phyloP scores from a whole-genome alignment of 2,329 filamentous ascomycete species.

The Scedosporium minutisporum region DNA sequence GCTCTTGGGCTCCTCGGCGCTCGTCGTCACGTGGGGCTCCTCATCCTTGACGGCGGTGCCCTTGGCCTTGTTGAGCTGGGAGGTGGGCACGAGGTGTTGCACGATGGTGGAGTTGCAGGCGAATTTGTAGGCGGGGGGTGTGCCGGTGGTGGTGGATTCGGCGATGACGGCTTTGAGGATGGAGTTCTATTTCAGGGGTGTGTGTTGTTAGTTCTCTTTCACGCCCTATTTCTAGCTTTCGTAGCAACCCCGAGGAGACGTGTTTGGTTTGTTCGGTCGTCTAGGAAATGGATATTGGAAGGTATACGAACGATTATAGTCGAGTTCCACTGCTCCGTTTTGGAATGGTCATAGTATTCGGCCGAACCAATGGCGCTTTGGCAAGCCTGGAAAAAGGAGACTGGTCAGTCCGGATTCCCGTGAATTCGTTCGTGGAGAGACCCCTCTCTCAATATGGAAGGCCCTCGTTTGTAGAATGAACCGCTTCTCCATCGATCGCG shows the following conservation, averaged over 20 bases:
- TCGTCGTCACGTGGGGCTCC: constrained; percentile 45
- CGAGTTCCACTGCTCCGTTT: constrained; percentile 83
- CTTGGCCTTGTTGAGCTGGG: constrained; percentile 51
- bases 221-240: not conserved
- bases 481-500: not conserved
- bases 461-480: not conserved
- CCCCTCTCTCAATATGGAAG: not conserved
- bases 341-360: constrained; percentile 77
- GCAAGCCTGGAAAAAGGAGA: constrained; percentile 55
- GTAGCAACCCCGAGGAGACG: not conserved
- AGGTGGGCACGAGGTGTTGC: constrained; percentile 71
- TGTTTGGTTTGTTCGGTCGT: not conserved
- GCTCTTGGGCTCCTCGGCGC: constrained; percentile 40
- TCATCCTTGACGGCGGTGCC: constrained; percentile 38
- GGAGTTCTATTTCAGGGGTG: constrained; percentile 44
- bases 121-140: constrained; percentile 71
- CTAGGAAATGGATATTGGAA: not conserved
- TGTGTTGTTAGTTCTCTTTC: not conserved
- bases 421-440: no score
- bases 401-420: not conserved
- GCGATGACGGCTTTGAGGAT: constrained; percentile 71
- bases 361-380: constrained; percentile 63
- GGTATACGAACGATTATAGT: constrained; percentile 68
- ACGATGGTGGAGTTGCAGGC: constrained; percentile 98
- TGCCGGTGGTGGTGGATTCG: constrained; percentile 53